Evolutionary conservation across 768 basidiomycete species (phyloP).

Genomic region (Pulveroboletus ravenelii): DNA sequence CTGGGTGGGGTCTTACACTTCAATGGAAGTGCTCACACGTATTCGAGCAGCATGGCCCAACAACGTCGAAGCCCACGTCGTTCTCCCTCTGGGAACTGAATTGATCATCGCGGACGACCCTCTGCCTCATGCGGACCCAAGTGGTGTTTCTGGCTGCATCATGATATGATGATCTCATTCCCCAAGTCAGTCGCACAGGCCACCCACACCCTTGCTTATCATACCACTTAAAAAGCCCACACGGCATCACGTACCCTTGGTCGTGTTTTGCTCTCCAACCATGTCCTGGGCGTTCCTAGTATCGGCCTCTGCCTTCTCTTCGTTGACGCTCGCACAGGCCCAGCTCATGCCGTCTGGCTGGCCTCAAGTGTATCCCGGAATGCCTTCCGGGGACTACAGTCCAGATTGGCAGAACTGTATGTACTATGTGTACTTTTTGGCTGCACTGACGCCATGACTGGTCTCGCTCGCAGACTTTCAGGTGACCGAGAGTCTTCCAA

Average conservation of each 20-base stretch:
- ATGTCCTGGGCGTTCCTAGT: slow-evolving; percentile 1
- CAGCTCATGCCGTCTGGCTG: slow-evolving; percentile 15
- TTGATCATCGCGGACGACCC: background rate
- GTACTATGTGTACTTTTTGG: slow-evolving; percentile 15
- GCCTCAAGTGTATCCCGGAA: slow-evolving; percentile 40
- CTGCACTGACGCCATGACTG: background rate
- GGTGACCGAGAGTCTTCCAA: slow-evolving; percentile 53
- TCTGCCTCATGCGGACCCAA: background rate
- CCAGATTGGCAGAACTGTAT: slow-evolving; percentile 60
- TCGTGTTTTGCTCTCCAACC: background rate
- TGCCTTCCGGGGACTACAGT: slow-evolving; percentile 43
- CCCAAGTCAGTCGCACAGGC: background rate
- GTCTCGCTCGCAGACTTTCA: slow-evolving; percentile 43
- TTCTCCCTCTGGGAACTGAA: background rate
- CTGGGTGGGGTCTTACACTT: background rate
- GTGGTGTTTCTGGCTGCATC: background rate
- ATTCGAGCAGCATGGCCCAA: background rate
- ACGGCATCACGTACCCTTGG: no score
- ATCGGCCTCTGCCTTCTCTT: background rate
- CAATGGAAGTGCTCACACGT: background rate
- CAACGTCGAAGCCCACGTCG: background rate
- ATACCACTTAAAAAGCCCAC: no score
- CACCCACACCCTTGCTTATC: background rate
- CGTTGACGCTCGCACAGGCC: background rate
- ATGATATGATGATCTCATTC: background rate